Evolutionary conservation across 768 basidiomycete genomes (phyloP).

Genomic region (Trametes elegans): DNA sequence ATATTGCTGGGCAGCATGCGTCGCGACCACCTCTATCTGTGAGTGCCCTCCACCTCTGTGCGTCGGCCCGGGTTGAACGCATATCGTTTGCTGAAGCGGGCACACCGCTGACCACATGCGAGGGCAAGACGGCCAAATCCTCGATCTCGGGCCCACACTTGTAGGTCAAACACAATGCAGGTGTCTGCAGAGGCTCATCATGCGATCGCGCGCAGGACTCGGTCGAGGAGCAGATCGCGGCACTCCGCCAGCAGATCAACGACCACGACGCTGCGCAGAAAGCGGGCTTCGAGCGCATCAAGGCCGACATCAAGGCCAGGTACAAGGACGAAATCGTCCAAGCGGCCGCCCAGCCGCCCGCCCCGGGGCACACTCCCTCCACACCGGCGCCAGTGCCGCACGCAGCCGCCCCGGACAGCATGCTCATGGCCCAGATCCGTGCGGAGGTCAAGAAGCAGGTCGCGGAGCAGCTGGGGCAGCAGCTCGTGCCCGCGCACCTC

Average conservation of each 20-base stretch:
- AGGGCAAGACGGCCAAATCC: background rate
- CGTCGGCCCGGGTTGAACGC: no score
- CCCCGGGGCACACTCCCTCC: no score
- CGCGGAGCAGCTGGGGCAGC: constrained; percentile 43
- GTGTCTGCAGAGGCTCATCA: background rate
- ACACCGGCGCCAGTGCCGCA: no score
- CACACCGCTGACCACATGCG: no score
- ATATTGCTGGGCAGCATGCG: constrained; percentile 20
- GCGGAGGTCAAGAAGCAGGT: constrained; percentile 44
- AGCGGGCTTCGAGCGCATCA: background rate
- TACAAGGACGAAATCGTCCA: background rate
- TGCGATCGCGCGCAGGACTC: background rate
- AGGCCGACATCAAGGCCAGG: background rate
- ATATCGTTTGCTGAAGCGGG: no score
- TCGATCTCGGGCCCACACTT: background rate
- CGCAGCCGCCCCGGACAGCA: no score
- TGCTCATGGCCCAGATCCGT: constrained; percentile 39
- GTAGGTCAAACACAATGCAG: background rate
- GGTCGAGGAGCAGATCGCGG: background rate
- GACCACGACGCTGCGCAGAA: background rate
- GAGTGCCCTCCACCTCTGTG: background rate
- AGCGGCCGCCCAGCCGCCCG: no score
- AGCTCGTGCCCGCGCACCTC: constrained; percentile 44
- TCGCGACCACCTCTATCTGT: constrained; percentile 15
- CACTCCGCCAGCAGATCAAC: background rate